These are phyloP conservation scores for Orbilia ellipsospora DNA, from an alignment of 2,329 filamentous ascomycete genomes.

Conservation along the genomic window DNA sequence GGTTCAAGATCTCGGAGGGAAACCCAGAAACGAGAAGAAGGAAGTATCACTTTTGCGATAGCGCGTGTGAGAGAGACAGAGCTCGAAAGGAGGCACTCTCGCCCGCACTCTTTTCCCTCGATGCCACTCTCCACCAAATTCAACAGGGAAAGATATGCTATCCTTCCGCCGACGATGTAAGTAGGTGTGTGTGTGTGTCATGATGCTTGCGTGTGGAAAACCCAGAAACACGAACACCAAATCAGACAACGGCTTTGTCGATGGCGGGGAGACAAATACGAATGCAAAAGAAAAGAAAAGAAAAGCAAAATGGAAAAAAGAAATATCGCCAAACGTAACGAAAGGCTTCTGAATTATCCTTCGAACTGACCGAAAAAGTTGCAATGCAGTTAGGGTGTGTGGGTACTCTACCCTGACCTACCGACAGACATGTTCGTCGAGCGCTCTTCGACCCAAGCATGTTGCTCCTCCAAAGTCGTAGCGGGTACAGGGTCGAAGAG, in stretches of 20 bases:
- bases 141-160: conserved; percentile 38
- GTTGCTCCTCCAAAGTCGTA: conserved; percentile 37
- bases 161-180: neutral
- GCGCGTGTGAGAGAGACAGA: neutral
- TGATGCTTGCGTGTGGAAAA: conserved; percentile 55
- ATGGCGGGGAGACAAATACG: conserved; percentile 53
- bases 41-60: conserved; percentile 35
- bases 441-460: conserved; percentile 45
- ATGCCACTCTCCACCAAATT: neutral
- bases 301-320: conserved; percentile 33
- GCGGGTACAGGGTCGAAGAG: conserved; percentile 42
- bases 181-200: conserved; percentile 50
- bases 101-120: too few species aligned
- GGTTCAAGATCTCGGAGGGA: conserved; percentile 22
- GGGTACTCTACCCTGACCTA: conserved; percentile 31
- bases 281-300: conserved; percentile 40
- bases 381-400: conserved; percentile 40
- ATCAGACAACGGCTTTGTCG: conserved; percentile 52
- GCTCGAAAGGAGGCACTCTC: conserved; percentile 27
- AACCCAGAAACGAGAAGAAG: conserved; percentile 18
- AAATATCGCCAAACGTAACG: conserved; percentile 32
- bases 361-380: conserved; percentile 17
- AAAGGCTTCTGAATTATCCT: conserved; percentile 25
- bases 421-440: conserved; percentile 24
- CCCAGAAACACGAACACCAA: conserved; percentile 45